phyloP scores from a whole-genome alignment of 768 basidiomycete species.

The Auriculariales sp. region DNA sequence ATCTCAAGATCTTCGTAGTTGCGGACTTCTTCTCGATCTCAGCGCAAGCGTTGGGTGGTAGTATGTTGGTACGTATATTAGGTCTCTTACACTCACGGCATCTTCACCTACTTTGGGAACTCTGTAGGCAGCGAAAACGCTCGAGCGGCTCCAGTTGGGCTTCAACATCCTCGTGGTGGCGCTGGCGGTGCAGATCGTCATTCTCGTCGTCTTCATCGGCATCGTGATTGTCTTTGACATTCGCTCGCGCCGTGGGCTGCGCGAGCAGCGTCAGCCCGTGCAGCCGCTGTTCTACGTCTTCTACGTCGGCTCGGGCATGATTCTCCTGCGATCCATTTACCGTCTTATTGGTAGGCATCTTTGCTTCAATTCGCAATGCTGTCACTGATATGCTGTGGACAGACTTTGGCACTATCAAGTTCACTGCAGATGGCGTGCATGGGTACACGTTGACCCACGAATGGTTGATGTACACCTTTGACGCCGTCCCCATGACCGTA shows the following conservation, averaged over 20 bases:
- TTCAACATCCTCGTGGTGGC: slow-evolving; percentile 5
- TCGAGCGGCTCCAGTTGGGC: neutral
- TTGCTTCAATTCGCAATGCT: neutral
- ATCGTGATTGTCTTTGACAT: slow-evolving; percentile 3
- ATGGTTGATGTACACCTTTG: slow-evolving; percentile 1
- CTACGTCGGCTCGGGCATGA: slow-evolving; percentile 3
- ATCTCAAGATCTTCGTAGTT: slow-evolving; percentile 4
- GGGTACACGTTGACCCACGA: slow-evolving; percentile 7
- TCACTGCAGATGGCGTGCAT: neutral
- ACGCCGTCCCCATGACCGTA: slow-evolving; percentile 2
- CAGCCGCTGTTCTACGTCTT: slow-evolving; percentile 6
- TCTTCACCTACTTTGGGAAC: neutral
- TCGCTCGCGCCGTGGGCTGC: neutral
- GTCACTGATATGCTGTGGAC: neutral
- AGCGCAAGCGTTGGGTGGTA: slow-evolving; percentile 5
- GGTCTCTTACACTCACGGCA: neutral
- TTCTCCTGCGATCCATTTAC: slow-evolving; percentile 6
- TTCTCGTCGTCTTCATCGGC: slow-evolving; percentile 3
- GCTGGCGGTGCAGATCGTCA: slow-evolving; percentile 5
- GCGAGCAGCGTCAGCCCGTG: neutral
- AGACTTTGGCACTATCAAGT: slow-evolving; percentile 7
- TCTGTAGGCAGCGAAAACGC: neutral
- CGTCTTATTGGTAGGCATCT: slow-evolving; percentile 3
- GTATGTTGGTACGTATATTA: slow-evolving; percentile 1
- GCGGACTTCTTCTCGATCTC: slow-evolving; percentile 7